Conservation (phyloP, 2,329 filamentous ascomycete species). For the Fusarium compactum region DNA sequence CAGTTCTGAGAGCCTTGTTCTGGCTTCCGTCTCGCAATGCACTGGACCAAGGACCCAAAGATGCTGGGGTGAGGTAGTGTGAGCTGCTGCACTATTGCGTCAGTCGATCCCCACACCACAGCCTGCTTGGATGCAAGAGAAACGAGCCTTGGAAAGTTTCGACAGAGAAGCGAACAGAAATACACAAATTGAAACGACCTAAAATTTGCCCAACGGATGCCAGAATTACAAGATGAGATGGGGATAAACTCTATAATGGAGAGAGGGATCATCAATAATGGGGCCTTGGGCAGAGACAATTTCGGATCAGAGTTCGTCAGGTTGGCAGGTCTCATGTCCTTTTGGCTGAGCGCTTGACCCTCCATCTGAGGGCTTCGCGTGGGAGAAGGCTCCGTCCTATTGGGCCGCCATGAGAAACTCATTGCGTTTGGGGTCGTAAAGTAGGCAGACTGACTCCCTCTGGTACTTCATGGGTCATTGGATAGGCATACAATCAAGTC, state of each 20-base stretch:
- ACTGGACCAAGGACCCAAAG: conserved; percentile 32
- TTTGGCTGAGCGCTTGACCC: conserved; percentile 45
- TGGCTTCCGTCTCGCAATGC: conserved; percentile 30
- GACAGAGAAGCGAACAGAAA: conserved; percentile 14
- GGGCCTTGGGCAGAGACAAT: conserved; percentile 37
- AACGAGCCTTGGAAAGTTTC: conserved; percentile 29
- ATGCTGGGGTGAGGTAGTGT: conserved; percentile 33
- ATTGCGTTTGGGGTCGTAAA: conserved; percentile 31
- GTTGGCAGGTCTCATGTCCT: conserved; percentile 46
- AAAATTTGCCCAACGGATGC: conserved; percentile 23
- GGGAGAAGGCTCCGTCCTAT: conserved; percentile 40
- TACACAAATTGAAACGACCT: conserved; percentile 5
- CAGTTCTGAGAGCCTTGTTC: conserved; percentile 34
- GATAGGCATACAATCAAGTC: conserved; percentile 12
- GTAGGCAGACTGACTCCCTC: conserved; percentile 35
- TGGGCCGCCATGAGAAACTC: conserved; percentile 45
- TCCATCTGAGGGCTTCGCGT: conserved; percentile 44
- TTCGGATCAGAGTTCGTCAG: conserved; percentile 25
- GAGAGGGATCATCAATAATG: conserved; percentile 9
- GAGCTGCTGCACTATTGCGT: conserved; percentile 48
- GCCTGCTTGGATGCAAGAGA: conserved; percentile 28
- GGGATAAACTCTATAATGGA: conserved; percentile 13
- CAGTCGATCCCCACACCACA: conserved; percentile 42
- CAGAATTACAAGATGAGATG: conserved; percentile 3
- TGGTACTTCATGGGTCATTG: conserved; percentile 24